Percentiles rank a stretch among this genome's conserved stretches.
phyloP scores from a whole-genome alignment of 208 protist species.

The Trypanosoma platydactyli region DNA sequence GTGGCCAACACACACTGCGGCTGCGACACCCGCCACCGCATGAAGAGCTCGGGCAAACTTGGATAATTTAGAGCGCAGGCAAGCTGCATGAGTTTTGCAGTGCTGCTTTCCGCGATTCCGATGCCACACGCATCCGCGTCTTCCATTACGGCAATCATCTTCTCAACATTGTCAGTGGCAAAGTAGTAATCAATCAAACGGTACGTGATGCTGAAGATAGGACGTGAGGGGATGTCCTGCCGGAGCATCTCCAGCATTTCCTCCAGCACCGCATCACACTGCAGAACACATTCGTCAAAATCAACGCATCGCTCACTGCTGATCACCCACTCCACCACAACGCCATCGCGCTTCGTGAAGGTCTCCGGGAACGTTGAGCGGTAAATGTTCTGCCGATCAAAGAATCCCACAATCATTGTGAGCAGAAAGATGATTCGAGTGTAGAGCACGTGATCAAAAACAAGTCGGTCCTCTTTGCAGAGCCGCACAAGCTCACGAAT shows the following conservation, averaged over 20 bases:
- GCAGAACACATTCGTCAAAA: constrained; percentile 84
- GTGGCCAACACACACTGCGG: constrained; percentile 89
- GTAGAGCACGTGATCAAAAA: constrained; percentile 89
- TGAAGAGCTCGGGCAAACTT: constrained; percentile 74
- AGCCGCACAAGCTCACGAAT: constrained; percentile 72
- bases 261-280: constrained; percentile 85
- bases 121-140: constrained; percentile 73
- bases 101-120: constrained; percentile 82
- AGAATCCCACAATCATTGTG: constrained; percentile 90
- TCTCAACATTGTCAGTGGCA: constrained; percentile 88
- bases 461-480: constrained; percentile 76
- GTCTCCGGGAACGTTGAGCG: constrained; percentile 68
- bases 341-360: constrained; percentile 83
- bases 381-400: constrained; percentile 89
- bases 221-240: constrained; percentile 66
- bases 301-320: constrained; percentile 67
- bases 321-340: constrained; percentile 88
- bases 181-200: constrained; percentile 92
- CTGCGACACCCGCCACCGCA: constrained; percentile 75
- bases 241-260: constrained; percentile 78
- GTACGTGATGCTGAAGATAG: constrained; percentile 83
- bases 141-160: constrained; percentile 90
- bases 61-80: constrained; percentile 86
- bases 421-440: constrained; percentile 83
- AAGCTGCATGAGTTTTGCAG: constrained; percentile 90